Evolutionary conservation across 2,329 filamentous ascomycete species (phyloP).

Genomic region (Cladosporium sp.): DNA sequence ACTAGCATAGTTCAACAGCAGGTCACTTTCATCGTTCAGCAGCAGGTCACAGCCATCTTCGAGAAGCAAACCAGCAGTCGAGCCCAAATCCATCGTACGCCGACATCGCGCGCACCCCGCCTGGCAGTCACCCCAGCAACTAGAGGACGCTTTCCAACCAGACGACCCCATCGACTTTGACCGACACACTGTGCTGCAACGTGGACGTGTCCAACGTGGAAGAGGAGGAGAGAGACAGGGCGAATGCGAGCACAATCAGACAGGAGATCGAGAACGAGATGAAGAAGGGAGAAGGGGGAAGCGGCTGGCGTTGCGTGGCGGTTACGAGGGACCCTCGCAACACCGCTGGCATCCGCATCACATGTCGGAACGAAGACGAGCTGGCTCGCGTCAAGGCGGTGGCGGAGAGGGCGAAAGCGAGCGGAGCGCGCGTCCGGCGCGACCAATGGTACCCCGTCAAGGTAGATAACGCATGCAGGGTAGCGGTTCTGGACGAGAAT

Average conservation of each 20-base stretch:
- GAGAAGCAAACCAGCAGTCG: too few species aligned
- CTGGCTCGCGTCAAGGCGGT: too few species aligned
- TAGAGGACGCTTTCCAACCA: not conserved
- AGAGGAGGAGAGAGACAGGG: not conserved
- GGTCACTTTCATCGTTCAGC: not conserved
- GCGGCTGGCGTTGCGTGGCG: not conserved
- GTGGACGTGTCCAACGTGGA: constrained; percentile 4
- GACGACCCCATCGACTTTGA: not conserved
- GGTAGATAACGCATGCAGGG: too few species aligned
- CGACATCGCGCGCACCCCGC: constrained; percentile 1
- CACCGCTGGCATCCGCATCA: not conserved
- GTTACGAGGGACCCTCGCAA: constrained; percentile 1
- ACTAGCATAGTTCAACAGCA: constrained; percentile 4
- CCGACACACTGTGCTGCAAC: constrained; percentile 7
- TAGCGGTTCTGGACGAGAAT: too few species aligned
- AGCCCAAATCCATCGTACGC: too few species aligned
- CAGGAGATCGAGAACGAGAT: constrained; percentile 9
- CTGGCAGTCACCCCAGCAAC: constrained; percentile 6
- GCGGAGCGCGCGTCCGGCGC: too few species aligned
- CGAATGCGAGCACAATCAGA: not conserved
- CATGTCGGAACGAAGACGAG: not conserved
- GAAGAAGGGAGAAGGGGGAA: not conserved
- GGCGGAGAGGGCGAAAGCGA: too few species aligned
- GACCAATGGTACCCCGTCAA: too few species aligned
- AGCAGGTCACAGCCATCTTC: too few species aligned